phyloP scores from a whole-genome alignment of 306 rosid species.

The Lablab purpureus region DNA sequence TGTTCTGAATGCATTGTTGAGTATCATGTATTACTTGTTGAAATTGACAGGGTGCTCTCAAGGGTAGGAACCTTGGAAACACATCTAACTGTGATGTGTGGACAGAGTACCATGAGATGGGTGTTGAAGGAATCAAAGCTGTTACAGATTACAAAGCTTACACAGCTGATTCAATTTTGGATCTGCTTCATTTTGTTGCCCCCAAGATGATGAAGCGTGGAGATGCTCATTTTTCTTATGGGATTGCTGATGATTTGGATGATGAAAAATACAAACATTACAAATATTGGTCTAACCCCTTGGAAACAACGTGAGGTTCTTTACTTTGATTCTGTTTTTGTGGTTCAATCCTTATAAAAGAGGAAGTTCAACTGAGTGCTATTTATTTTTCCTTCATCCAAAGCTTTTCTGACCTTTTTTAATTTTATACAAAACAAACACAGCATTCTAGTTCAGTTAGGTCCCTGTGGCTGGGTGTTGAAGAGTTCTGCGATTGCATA shows the following conservation, averaged over 20 bases:
- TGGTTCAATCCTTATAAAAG: slow-evolving; percentile 5
- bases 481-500: background rate
- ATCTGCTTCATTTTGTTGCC: slow-evolving; percentile 76
- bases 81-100: slow-evolving; percentile 75
- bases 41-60: slow-evolving; percentile 64
- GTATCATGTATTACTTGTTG: slow-evolving; percentile 37
- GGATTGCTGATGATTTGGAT: slow-evolving; percentile 80
- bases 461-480: slow-evolving; percentile 11
- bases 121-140: slow-evolving; percentile 74
- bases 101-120: slow-evolving; percentile 90
- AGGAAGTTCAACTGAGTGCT: background rate
- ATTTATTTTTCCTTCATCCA: slow-evolving; percentile 26
- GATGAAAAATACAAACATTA: slow-evolving; percentile 76
- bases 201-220: slow-evolving; percentile 91
- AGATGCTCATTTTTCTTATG: slow-evolving; percentile 75
- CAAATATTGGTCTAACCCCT: slow-evolving; percentile 86
- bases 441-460: slow-evolving; percentile 2
- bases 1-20: slow-evolving; percentile 23
- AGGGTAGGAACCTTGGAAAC: slow-evolving; percentile 68
- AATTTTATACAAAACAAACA: slow-evolving; percentile 16
- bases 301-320: slow-evolving; percentile 77
- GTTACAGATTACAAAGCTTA: slow-evolving; percentile 75
- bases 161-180: slow-evolving; percentile 70
- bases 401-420: slow-evolving; percentile 35
- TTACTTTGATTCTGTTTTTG: slow-evolving; percentile 20